Evolutionary conservation across 1,284 basidiomycete genomes (phyloP).

Genomic region (Athelia sp.): DNA sequence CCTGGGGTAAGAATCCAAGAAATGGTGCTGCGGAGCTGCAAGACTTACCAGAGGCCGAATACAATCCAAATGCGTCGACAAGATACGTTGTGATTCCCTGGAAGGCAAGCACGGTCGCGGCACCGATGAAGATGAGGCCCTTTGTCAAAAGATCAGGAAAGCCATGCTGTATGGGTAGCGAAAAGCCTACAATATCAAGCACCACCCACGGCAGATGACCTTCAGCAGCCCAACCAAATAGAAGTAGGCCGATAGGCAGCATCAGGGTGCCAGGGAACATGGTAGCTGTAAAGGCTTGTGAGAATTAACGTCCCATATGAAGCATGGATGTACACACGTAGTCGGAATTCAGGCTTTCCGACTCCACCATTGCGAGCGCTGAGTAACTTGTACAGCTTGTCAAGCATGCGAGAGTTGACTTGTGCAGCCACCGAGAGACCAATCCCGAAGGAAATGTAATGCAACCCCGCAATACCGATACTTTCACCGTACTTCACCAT

Average conservation of each 20-base stretch:
- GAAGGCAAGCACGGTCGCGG: conserved; percentile 39
- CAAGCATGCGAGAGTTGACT: conserved; percentile 41
- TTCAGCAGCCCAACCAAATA: conserved; percentile 46
- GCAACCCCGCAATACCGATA: conserved; percentile 47
- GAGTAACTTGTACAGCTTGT: conserved; percentile 40
- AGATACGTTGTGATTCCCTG: conserved; percentile 48
- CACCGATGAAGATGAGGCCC: conserved; percentile 25
- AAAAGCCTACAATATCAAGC: conserved; percentile 25
- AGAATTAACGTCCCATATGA: no score
- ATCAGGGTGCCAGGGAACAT: conserved; percentile 38
- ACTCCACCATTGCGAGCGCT: conserved; percentile 35
- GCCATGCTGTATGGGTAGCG: no score
- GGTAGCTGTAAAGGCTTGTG: conserved; percentile 12
- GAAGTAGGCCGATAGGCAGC: conserved; percentile 38
- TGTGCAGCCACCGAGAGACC: conserved; percentile 41
- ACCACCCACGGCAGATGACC: conserved; percentile 40
- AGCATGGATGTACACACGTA: conserved; percentile 10
- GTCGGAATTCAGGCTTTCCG: conserved; percentile 44
- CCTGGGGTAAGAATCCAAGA: no score
- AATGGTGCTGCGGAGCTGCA: no score
- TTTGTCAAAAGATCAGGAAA: no score
- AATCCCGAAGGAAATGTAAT: conserved; percentile 49
- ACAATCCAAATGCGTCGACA: conserved; percentile 49
- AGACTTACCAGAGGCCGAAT: conserved; percentile 35
- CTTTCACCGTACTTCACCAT: conserved; percentile 41